Evolutionary conservation across 306 rosid genomes (phyloP).

Genomic region (Canavalia ensiformis): DNA sequence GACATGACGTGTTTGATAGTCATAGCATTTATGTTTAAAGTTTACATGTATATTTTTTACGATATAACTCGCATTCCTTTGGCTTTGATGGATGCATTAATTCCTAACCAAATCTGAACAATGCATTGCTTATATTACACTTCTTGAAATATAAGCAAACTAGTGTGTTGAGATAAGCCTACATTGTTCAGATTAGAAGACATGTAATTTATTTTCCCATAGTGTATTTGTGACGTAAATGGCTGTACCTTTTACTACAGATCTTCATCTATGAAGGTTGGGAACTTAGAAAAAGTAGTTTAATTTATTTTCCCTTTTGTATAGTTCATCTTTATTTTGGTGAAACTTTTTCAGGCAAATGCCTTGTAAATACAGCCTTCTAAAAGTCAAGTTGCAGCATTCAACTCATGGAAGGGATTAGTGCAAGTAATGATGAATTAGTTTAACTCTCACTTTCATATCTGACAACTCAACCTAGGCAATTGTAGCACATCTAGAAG

Average conservation of each 20-base stretch:
- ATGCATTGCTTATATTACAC: too few species aligned
- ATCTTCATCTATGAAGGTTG: not conserved
- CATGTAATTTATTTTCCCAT: not conserved
- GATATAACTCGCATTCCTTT: conserved; percentile 7
- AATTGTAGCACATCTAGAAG: not conserved
- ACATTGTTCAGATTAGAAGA: not conserved
- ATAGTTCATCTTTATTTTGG: not conserved
- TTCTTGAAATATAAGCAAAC: conserved; percentile 1
- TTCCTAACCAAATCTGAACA: not conserved
- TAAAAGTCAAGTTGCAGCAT: not conserved
- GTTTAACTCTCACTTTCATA: not conserved
- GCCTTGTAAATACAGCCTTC: too few species aligned
- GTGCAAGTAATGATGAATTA: not conserved
- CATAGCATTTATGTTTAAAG: not conserved
- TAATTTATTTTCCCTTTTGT: not conserved
- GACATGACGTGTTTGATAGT: not conserved
- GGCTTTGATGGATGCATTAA: not conserved
- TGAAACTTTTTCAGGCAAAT: not conserved
- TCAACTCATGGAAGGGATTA: not conserved
- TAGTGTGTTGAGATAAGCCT: not conserved
- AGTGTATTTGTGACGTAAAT: not conserved
- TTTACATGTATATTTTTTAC: not conserved
- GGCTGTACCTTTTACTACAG: not conserved
- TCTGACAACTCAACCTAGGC: not conserved
- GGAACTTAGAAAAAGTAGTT: not conserved